phyloP scores from a whole-genome alignment of 2,329 filamentous ascomycete genomes.

The Didymella lethalis region DNA sequence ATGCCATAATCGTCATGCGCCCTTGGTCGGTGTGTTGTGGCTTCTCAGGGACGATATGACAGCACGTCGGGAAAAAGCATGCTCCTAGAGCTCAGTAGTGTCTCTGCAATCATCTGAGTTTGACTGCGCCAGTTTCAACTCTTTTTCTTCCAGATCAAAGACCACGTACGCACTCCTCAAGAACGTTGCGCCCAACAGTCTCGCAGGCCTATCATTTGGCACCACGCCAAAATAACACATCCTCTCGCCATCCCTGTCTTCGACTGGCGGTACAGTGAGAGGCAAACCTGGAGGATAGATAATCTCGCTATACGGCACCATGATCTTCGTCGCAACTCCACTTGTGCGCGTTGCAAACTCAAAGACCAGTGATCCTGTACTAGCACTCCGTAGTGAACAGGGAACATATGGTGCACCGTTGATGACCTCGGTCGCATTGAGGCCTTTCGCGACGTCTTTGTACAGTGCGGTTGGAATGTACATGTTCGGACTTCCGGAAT shows the following conservation, averaged over 20 bases:
- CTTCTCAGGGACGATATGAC: no score
- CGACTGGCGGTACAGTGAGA: slow-evolving; percentile 19
- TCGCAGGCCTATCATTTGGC: slow-evolving; percentile 13
- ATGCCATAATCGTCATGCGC: no score
- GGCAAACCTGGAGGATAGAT: slow-evolving; percentile 25
- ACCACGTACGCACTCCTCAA: slow-evolving; percentile 25
- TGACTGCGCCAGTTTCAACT: slow-evolving; percentile 19
- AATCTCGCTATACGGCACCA: slow-evolving; percentile 22
- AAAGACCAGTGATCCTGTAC: neutral
- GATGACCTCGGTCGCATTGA: slow-evolving; percentile 16
- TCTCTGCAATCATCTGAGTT: neutral
- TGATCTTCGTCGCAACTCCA: neutral
- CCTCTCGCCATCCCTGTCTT: slow-evolving; percentile 13
- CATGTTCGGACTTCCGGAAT: slow-evolving; percentile 28
- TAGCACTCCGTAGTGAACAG: slow-evolving; percentile 19
- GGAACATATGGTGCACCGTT: slow-evolving; percentile 21
- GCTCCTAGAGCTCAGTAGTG: neutral
- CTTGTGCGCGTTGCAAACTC: neutral
- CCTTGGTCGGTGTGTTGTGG: no score
- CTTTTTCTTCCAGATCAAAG: slow-evolving; percentile 19
- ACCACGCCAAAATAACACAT: slow-evolving; percentile 46
- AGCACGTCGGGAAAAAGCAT: neutral
- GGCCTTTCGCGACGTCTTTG: slow-evolving; percentile 11
- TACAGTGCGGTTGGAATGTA: slow-evolving; percentile 26
- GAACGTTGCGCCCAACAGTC: slow-evolving; percentile 22